A percentile compares a stretch with the other conserved stretches of the same genome.
phyloP scores from a whole-genome alignment of 2,329 filamentous ascomycete genomes.

The Teratosphaeria destructans region DNA sequence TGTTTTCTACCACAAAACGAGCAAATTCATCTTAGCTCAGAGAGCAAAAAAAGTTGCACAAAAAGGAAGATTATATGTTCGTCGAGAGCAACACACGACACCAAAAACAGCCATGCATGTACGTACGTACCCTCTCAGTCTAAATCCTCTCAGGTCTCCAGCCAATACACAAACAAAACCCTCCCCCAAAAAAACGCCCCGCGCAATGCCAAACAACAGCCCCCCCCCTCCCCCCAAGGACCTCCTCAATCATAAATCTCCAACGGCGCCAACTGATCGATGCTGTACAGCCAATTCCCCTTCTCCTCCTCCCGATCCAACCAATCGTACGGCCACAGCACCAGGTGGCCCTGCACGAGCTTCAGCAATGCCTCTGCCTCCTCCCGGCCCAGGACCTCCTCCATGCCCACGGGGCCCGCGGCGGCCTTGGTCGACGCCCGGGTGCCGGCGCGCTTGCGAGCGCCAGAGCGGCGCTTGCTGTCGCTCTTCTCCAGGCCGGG shows the following conservation, averaged over 20 bases:
- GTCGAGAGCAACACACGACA: background rate
- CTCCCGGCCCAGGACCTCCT: conserved; percentile 63
- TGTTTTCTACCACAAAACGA: no score
- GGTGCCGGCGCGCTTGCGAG: background rate
- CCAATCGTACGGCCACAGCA: conserved; percentile 93
- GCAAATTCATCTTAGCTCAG: no score
- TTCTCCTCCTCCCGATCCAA: conserved; percentile 81
- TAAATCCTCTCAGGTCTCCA: background rate
- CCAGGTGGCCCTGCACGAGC: conserved; percentile 76
- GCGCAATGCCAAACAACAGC: background rate
- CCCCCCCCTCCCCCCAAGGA: background rate
- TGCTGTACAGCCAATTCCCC: conserved; percentile 93
- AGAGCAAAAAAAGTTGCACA: no score
- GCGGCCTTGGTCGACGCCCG: conserved; percentile 41
- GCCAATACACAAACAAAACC: background rate
- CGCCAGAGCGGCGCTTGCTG: conserved; percentile 24
- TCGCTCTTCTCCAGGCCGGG: conserved; percentile 43
- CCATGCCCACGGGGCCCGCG: conserved; percentile 44
- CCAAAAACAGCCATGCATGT: background rate
- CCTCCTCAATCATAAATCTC: conserved; percentile 63
- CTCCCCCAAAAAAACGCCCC: background rate
- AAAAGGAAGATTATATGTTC: no score
- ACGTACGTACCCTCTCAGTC: no score
- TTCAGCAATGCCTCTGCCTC: conserved; percentile 75
- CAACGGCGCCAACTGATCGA: conserved; percentile 89